Evolutionary conservation across 2,329 filamentous ascomycete species (phyloP), one percentile per base, ranked within the genome.

Genomic region (Rosellinia necatrix): DNA sequence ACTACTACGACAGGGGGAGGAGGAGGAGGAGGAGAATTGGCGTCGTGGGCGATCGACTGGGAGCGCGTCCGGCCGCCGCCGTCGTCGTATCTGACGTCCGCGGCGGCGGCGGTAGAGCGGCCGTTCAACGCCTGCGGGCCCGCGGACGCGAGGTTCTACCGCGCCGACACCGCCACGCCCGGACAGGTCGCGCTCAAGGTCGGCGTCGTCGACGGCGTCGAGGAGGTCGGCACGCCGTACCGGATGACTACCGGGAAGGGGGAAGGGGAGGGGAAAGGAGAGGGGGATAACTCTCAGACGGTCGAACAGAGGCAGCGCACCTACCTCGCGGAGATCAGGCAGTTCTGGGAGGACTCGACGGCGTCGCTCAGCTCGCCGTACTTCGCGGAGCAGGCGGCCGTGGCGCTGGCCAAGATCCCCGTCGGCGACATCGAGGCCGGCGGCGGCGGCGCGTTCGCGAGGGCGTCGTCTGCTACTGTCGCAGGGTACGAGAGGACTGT

Each of bases 21-120:
- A 12, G 22, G 44, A 25, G 10, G 38, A 38, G 3, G 15, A 30
- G 4, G 8, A 51, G 9, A 19, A n/a, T n/a, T n/a, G n/a, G n/a
- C 60, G 5, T 66, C 64, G 1, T 66, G 64, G 64, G 47, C 59
- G 0, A 49, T 66, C 9, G 59, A 66, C 25, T 66, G 64, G 64
- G 58, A 51, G 19, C 48, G 61, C 24, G 50, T 63, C 15, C 35
- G 22, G 37, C 3, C 25, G 13, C 62, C 62, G 3, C 60, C 52
- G 10, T 59, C 58, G 0, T 59, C 58, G 0, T 53, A 58, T 15
- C 37, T 53, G 8, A n/a, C n/a, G n/a, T n/a, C n/a, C n/a, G n/a
- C n/a, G 49, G 40, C 1, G 3, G 32, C 13, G 19, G 13, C 41
- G 0, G 32, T 43, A 7, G 41, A 60, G 6, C 40, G 61, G 3